These are phyloP conservation scores for Phytophthora brassicae DNA, from an alignment of 352 stramenopile species.

Conservation along the genomic window DNA sequence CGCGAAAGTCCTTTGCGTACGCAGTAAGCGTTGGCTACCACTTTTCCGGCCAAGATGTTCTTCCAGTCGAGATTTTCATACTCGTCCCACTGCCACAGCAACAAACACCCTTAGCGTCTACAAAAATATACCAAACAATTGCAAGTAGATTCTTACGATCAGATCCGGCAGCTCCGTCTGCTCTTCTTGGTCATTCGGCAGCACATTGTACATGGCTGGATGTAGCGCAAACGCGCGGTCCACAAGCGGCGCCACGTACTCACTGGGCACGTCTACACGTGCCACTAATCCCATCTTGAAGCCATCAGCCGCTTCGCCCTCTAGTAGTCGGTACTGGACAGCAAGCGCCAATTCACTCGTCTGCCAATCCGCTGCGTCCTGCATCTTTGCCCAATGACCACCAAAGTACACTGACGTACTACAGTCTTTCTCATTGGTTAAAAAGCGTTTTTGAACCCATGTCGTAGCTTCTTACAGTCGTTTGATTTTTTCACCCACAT, in stretches of 20 bases:
- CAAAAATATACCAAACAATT: constrained; percentile 8
- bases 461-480: constrained; percentile 4
- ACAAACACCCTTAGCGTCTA: constrained; percentile 12
- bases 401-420: neutral
- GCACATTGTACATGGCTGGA: constrained; percentile 44
- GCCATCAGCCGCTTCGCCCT: constrained; percentile 20
- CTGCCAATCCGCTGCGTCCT: constrained; percentile 51
- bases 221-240: constrained; percentile 47
- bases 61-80: constrained; percentile 73
- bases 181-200: constrained; percentile 18
- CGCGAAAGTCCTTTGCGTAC: constrained; percentile 71
- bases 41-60: constrained; percentile 47
- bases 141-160: constrained; percentile 31
- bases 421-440: constrained; percentile 4
- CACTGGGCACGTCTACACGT: constrained; percentile 39
- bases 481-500: constrained; percentile 11
- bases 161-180: constrained; percentile 28
- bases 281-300: constrained; percentile 40
- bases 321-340: constrained; percentile 40
- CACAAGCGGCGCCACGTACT: constrained; percentile 47
- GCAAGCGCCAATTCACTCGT: constrained; percentile 39
- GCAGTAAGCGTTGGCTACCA: constrained; percentile 68
- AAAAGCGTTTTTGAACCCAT: constrained; percentile 25
- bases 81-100: constrained; percentile 50
- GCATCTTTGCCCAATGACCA: constrained; percentile 12